A percentile compares a stretch with the other conserved stretches of the same genome.
These are phyloP conservation scores for Dillenia suffruticosa DNA, from an alignment of 164 flowering plant genomes.

Conservation along the genomic window DNA sequence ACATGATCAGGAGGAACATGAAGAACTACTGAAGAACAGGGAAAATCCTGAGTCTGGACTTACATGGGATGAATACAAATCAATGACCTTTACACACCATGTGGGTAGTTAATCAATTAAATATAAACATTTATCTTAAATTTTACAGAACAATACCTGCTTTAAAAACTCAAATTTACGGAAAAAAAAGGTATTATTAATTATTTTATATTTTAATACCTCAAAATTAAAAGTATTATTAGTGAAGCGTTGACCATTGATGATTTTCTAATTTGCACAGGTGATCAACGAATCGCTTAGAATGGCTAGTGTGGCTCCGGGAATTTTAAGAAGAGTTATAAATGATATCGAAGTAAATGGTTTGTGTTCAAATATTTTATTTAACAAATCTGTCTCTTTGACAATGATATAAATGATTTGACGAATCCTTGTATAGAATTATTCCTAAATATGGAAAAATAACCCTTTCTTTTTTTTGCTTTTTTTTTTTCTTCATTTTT, in stretches of 20 bases:
- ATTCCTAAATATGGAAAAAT: no score
- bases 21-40: conserved; percentile 21
- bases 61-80: conserved; percentile 43
- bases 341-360: conserved; percentile 39
- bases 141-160: no score
- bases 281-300: conserved; percentile 44
- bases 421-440: neutral
- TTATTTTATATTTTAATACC: no score
- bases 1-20: conserved; percentile 29
- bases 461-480: neutral
- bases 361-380: conserved; percentile 1
- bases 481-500: no score
- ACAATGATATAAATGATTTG: no score
- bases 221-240: no score
- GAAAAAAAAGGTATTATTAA: no score
- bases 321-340: conserved; percentile 23
- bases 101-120: conserved; percentile 6
- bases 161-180: no score
- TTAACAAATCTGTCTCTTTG: neutral
- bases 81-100: conserved; percentile 36
- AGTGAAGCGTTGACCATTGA: neutral
- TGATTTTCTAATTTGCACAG: conserved; percentile 4
- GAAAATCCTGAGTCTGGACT: conserved; percentile 18
- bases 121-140: no score
- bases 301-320: conserved; percentile 26